These are phyloP conservation scores for Ustilago sp. DNA, from an alignment of 1,284 basidiomycete species.

Conservation along the genomic window DNA sequence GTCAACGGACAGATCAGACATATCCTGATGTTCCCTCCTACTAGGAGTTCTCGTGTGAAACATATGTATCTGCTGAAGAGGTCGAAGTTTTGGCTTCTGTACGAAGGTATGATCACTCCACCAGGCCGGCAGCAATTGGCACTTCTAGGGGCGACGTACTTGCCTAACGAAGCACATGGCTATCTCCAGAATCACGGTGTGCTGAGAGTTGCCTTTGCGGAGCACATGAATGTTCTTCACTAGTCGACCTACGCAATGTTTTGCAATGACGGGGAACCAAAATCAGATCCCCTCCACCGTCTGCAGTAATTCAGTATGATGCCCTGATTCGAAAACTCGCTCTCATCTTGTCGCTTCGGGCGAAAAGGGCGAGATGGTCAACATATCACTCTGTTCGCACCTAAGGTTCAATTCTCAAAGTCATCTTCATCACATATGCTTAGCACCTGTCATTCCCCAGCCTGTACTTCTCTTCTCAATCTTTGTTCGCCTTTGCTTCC, in stretches of 20 bases:
- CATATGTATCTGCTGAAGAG: accelerated
- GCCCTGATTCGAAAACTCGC: no score
- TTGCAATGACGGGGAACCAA: no score
- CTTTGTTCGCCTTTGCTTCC: no score
- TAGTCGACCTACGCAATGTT: background rate
- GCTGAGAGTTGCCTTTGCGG: background rate
- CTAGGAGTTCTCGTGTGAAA: background rate
- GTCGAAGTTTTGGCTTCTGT: slow-evolving; percentile 13
- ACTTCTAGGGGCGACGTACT: slow-evolving; percentile 6
- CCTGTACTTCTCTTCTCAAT: no score
- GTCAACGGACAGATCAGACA: background rate
- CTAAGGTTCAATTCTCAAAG: no score
- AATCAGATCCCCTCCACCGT: no score
- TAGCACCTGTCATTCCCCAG: no score
- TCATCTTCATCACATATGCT: no score
- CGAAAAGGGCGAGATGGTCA: no score
- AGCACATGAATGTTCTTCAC: background rate
- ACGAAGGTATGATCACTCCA: slow-evolving; percentile 2
- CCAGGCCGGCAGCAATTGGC: background rate
- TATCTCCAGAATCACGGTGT: background rate
- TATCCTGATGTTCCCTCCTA: slow-evolving; percentile 3
- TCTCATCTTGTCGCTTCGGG: no score
- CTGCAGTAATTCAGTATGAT: no score
- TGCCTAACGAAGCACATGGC: background rate
- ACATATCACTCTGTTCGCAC: no score